These are phyloP conservation scores for Saururus chinensis DNA, from an alignment of 164 flowering plant genomes.

Conservation along the genomic window DNA sequence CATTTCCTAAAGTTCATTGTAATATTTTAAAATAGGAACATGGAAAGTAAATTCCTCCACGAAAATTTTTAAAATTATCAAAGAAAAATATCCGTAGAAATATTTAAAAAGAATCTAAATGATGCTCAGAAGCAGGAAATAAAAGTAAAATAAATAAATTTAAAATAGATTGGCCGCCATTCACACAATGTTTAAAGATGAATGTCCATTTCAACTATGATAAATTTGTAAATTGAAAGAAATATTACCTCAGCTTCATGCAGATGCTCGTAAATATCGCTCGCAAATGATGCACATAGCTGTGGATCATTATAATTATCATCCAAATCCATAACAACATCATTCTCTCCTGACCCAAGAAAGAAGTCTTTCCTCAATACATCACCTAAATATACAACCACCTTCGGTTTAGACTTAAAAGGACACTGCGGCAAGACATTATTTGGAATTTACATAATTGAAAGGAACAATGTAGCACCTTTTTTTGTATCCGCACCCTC, in stretches of 20 bases:
- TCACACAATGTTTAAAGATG: no score
- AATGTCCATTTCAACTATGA: no score
- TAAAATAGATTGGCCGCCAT: no score
- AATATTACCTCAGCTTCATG: constrained; percentile 71
- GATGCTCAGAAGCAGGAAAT: no score
- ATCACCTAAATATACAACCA: constrained; percentile 21
- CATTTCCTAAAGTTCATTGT: no score
- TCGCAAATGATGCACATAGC: constrained; percentile 77
- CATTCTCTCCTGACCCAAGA: constrained; percentile 32
- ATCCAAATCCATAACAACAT: constrained; percentile 40
- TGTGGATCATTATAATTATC: constrained; percentile 60
- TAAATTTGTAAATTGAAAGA: not conserved
- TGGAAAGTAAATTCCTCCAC: no score
- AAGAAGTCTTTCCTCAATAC: constrained; percentile 45
- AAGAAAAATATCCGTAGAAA: no score
- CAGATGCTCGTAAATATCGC: constrained; percentile 86
- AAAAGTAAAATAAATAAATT: no score
- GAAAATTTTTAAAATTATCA: no score
- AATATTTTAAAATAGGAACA: no score
- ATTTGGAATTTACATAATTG: not conserved
- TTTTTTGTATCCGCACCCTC: constrained; percentile 26
- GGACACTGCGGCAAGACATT: not conserved
- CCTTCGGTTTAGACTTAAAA: not conserved
- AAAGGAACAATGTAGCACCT: constrained; percentile 27
- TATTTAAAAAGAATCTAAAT: no score